Evolutionary conservation across 257 asterid species (phyloP).

Genomic region (Solanum verrucosum): DNA sequence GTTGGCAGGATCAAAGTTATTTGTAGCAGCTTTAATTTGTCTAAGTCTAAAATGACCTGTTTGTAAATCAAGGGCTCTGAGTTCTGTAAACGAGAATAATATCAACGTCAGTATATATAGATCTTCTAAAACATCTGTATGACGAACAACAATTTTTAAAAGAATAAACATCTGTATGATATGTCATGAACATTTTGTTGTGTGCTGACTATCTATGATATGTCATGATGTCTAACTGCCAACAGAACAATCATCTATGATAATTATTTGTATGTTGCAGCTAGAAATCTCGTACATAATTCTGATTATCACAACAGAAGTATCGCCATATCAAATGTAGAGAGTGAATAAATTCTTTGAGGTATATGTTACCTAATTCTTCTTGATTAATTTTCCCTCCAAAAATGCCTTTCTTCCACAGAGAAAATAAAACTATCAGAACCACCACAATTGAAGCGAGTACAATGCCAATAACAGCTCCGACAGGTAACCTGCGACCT

Average conservation of each 20-base stretch:
- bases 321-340: not conserved
- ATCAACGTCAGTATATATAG: not conserved
- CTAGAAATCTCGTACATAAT: not conserved
- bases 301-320: not conserved
- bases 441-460: conserved; percentile 27
- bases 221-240: not conserved
- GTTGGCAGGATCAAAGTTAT: conserved; percentile 23
- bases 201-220: not conserved
- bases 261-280: not conserved
- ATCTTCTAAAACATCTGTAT: not conserved
- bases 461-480: conserved; percentile 67
- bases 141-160: not conserved
- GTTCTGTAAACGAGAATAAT: conserved; percentile 15
- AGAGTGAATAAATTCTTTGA: not conserved
- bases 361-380: conserved; percentile 41
- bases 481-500: conserved; percentile 39
- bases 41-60: conserved; percentile 33
- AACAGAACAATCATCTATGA: not conserved
- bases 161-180: not conserved
- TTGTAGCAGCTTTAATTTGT: conserved; percentile 36
- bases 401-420: conserved; percentile 53
- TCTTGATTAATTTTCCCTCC: conserved; percentile 33
- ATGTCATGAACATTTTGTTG: not conserved
- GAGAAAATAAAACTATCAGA: conserved; percentile 25
- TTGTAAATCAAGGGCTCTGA: conserved; percentile 31